phyloP scores from a whole-genome alignment of 202 grass and related monocot genomes.

The Schoenoplectus tabernaemontani region DNA sequence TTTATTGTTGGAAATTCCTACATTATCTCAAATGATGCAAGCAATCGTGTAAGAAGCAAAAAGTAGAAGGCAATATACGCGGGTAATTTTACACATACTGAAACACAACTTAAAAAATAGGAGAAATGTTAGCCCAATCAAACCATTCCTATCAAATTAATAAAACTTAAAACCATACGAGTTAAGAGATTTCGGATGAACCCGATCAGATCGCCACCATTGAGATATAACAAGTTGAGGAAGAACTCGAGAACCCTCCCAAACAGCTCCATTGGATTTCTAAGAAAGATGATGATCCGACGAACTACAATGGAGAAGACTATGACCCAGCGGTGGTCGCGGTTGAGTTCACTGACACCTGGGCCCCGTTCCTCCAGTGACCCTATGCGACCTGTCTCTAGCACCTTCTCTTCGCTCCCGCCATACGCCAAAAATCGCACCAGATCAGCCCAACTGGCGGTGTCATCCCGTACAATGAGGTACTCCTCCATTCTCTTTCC shows the following conservation, averaged over 20 bases:
- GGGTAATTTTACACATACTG: neutral
- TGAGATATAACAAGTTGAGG: constrained; percentile 24
- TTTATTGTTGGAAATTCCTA: neutral
- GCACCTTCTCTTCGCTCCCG: neutral
- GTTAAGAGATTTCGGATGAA: constrained; percentile 22
- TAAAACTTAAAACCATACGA: constrained; percentile 12
- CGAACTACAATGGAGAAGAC: constrained; percentile 27
- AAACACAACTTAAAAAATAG: neutral
- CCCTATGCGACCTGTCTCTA: neutral
- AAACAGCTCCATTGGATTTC: constrained; percentile 22
- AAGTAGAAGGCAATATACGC: neutral
- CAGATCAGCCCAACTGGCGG: neutral
- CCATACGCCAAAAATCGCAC: neutral
- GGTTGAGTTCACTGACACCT: neutral
- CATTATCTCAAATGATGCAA: neutral
- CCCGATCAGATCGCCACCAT: constrained; percentile 3
- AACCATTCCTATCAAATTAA: neutral
- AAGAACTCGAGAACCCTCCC: constrained; percentile 28
- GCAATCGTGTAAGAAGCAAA: neutral
- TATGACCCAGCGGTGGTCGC: constrained; percentile 26
- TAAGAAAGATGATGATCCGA: constrained; percentile 17
- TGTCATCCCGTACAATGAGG: constrained; percentile 16
- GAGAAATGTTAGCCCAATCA: neutral
- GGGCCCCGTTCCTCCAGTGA: neutral
- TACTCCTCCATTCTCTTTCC: constrained; percentile 11